These are phyloP conservation scores for Pogostemon cablin DNA, from an alignment of 257 asterid species.

Conservation along the genomic window DNA sequence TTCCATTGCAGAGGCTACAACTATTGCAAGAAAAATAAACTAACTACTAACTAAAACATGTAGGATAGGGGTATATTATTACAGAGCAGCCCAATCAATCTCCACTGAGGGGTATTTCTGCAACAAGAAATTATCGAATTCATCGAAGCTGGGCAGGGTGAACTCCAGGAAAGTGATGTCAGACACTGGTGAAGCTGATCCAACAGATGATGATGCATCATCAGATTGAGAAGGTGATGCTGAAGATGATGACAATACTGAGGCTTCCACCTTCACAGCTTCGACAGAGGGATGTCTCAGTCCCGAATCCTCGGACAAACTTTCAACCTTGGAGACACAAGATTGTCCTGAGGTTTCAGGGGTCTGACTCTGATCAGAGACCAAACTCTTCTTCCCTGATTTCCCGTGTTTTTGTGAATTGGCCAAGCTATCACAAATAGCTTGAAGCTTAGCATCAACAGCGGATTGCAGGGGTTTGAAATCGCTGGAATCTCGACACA, in stretches of 20 bases:
- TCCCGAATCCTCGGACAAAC: slow-evolving; percentile 31
- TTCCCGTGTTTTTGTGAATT: slow-evolving; percentile 50
- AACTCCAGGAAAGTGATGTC: slow-evolving; percentile 50
- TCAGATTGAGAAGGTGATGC: slow-evolving; percentile 37
- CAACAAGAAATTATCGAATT: slow-evolving; percentile 46
- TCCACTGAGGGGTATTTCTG: slow-evolving; percentile 81
- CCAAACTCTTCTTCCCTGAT: slow-evolving; percentile 26
- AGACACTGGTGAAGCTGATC: slow-evolving; percentile 58
- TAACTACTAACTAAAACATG: too few relatives aligned
- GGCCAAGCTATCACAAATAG: slow-evolving; percentile 65
- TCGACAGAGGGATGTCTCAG: slow-evolving; percentile 15
- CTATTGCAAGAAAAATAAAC: background rate
- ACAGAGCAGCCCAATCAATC: slow-evolving; percentile 90
- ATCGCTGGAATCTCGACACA: slow-evolving; percentile 44
- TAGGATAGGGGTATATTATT: background rate
- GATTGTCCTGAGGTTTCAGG: slow-evolving; percentile 4
- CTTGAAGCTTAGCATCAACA: slow-evolving; percentile 81
- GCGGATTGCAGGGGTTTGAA: slow-evolving; percentile 71
- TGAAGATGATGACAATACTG: slow-evolving; percentile 16
- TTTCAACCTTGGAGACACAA: slow-evolving; percentile 26
- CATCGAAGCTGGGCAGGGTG: slow-evolving; percentile 46
- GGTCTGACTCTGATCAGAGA: slow-evolving; percentile 10
- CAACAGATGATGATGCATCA: slow-evolving; percentile 33
- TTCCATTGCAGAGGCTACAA: slow-evolving; percentile 65
- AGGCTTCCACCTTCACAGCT: slow-evolving; percentile 53